Evolutionary conservation across 2,329 filamentous ascomycete species (phyloP), one percentile per base, ranked within the genome.

Genomic region (Sclerotinia subarctica): DNA sequence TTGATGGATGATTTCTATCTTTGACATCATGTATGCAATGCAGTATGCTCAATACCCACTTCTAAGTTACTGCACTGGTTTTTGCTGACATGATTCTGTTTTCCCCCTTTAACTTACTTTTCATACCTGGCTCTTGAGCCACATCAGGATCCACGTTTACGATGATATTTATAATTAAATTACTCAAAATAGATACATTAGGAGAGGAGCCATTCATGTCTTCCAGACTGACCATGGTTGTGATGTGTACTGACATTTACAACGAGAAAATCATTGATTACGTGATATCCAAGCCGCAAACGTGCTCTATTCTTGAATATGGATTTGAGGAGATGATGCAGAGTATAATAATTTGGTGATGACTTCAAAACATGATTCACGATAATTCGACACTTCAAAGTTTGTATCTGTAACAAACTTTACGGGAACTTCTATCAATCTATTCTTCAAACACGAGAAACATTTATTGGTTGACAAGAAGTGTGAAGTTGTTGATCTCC

Each of bases 271-370:
- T 32, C 47, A 46, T 26, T 62, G 59, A 51, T 62, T 62, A 62
- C 59, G 59, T 62, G 15, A 62, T 51, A 62, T 35, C 35, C 15
- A 24, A 10, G 58, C 44, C 58, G 19, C 63, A 58, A 66, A 66
- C 63, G 63, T 58, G 63, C 51, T 58, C 58, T 8, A 49, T 58
- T 66, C 63, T 47, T 46, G 38, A 35, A 29, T 29, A 49, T 21
- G n/a, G 58, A 68, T 68, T 64, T 47, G 57, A 32, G 29, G 21
- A 24, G 6, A 35, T 13, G 6, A 35, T 13, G 32, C 7, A 32
- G 6, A 17, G 15, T n/a, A 38, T 15, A 10, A 19, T 38, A 10
- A 19, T 38, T 38, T 38, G 46, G 44, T 15, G 8, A n/a, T 26
- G 6, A n/a, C 32, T 15, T 42, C 7, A 3, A 32, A 63, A 26